A percentile compares a stretch with the other conserved stretches of the same genome.
These are phyloP conservation scores for Lodderomyces beijingensis DNA, from an alignment of 1,139 yeast species.

Conservation along the genomic window DNA sequence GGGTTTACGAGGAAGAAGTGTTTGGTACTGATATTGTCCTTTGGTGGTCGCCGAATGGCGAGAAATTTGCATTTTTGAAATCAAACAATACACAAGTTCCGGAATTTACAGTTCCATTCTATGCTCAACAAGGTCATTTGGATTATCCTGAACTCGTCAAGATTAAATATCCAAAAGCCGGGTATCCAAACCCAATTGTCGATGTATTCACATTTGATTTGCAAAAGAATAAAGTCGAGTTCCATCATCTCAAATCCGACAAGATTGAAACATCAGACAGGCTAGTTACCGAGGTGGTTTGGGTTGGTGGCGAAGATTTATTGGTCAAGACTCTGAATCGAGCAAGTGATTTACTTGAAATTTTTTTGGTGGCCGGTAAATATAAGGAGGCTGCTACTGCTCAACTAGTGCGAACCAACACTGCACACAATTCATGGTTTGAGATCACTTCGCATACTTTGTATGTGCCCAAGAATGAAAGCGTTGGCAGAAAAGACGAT, in stretches of 20 bases:
- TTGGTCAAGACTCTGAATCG: slow-evolving; percentile 41
- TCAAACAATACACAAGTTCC: slow-evolving; percentile 54
- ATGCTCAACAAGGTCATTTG: slow-evolving; percentile 38
- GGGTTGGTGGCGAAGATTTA: slow-evolving; percentile 37
- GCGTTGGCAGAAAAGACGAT: slow-evolving; percentile 37
- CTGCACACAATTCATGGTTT: slow-evolving; percentile 55
- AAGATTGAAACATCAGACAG: slow-evolving; percentile 20
- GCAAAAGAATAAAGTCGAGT: slow-evolving; percentile 11
- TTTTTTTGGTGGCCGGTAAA: slow-evolving; percentile 37
- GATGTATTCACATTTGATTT: slow-evolving; percentile 36
- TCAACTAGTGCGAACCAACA: slow-evolving; percentile 33
- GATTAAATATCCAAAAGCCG: slow-evolving; percentile 46
- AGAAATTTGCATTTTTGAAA: slow-evolving; percentile 42
- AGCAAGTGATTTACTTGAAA: slow-evolving; percentile 40
- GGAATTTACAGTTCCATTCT: slow-evolving; percentile 48
- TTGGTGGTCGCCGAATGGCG: slow-evolving; percentile 59
- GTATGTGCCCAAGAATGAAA: slow-evolving; percentile 59
- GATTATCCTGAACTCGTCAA: slow-evolving; percentile 39
- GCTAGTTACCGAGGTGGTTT: slow-evolving; percentile 39
- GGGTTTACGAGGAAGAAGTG: slow-evolving; percentile 64
- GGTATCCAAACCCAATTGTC: slow-evolving; percentile 40
- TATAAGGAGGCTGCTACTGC: slow-evolving; percentile 14
- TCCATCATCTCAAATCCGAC: slow-evolving; percentile 21
- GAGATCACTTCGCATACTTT: slow-evolving; percentile 75
- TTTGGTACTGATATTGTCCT: slow-evolving; percentile 45